Conservation (phyloP, 306 rosid species). For the Quercus wislizeni region DNA sequence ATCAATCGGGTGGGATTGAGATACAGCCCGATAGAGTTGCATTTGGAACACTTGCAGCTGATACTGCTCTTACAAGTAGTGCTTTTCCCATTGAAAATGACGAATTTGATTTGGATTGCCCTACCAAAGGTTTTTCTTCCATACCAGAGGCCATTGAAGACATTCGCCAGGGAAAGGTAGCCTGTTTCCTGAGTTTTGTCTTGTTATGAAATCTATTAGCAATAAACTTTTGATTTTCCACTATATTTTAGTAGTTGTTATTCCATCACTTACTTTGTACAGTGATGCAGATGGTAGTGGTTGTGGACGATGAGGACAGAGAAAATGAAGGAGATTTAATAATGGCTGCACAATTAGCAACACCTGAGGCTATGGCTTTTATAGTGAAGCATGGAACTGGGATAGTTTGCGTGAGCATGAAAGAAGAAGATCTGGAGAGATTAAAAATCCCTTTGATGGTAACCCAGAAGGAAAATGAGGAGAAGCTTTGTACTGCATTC, state of each 20-base stretch:
- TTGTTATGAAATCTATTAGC: not conserved
- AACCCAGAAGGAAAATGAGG: constrained; percentile 63
- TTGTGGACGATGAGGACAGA: constrained; percentile 88
- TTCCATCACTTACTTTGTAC: constrained; percentile 10
- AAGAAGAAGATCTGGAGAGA: constrained; percentile 72
- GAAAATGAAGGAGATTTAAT: constrained; percentile 94
- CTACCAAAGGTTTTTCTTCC: constrained; percentile 75
- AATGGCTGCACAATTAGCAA: constrained; percentile 82
- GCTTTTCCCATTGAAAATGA: constrained; percentile 41
- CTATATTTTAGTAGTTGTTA: not conserved
- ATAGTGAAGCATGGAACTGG: constrained; percentile 91
- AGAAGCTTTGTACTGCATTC: constrained; percentile 75
- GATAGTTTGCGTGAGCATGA: constrained; percentile 84
- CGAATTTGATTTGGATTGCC: constrained; percentile 64
- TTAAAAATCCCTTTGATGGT: constrained; percentile 86
- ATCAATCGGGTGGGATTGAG: constrained; percentile 32
- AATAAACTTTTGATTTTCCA: not conserved
- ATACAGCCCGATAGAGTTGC: constrained; percentile 39
- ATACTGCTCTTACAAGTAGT: constrained; percentile 23
- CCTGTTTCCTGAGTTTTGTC: constrained; percentile 2
- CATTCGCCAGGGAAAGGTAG: constrained; percentile 83
- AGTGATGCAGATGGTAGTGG: constrained; percentile 69
- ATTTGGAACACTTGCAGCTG: constrained; percentile 36
- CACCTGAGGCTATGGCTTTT: constrained; percentile 95
- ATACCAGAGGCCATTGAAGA: constrained; percentile 82